A percentile compares a stretch with the other conserved stretches of the same genome.
Evolutionary conservation across 352 stramenopile genomes (phyloP).

Genomic region (Phytophthora sansomeana): DNA sequence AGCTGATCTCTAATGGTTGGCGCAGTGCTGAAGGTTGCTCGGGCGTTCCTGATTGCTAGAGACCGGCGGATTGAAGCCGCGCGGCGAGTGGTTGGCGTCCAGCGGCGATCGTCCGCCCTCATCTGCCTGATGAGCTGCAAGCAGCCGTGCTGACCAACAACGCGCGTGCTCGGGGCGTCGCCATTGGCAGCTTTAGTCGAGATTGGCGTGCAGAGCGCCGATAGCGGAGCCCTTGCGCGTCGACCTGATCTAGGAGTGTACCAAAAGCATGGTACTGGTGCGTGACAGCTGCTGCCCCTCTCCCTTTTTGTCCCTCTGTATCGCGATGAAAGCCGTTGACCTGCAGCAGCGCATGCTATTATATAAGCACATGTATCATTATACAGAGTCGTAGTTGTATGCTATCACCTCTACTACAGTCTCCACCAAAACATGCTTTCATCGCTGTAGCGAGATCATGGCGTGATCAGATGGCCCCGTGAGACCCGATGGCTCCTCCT

Average conservation of each 20-base stretch:
- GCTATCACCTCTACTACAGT: not conserved
- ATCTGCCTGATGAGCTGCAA: not conserved
- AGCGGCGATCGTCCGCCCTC: not conserved
- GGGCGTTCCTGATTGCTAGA: not conserved
- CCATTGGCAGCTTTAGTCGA: slow-evolving; percentile 5
- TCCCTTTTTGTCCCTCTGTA: not conserved
- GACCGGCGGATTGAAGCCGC: not conserved
- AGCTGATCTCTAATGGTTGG: too few relatives aligned
- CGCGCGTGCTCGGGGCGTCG: not conserved
- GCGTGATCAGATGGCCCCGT: not conserved
- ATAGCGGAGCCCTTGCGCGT: slow-evolving; percentile 19
- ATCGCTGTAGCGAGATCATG: not conserved
- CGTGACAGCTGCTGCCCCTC: not conserved
- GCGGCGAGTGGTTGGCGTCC: not conserved
- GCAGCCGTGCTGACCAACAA: not conserved
- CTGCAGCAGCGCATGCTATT: not conserved
- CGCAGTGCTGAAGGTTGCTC: too few relatives aligned
- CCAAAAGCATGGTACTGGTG: slow-evolving; percentile 6
- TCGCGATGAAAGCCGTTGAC: not conserved
- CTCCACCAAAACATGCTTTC: too few relatives aligned
- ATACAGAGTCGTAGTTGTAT: not conserved
- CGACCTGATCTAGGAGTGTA: slow-evolving; percentile 16
- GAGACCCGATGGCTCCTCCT: slow-evolving; percentile 3
- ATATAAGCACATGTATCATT: not conserved
- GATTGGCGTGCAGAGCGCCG: not conserved